Evolutionary conservation across 78 protist genomes (phyloP).

Genomic region (Bigelowiella natans): DNA sequence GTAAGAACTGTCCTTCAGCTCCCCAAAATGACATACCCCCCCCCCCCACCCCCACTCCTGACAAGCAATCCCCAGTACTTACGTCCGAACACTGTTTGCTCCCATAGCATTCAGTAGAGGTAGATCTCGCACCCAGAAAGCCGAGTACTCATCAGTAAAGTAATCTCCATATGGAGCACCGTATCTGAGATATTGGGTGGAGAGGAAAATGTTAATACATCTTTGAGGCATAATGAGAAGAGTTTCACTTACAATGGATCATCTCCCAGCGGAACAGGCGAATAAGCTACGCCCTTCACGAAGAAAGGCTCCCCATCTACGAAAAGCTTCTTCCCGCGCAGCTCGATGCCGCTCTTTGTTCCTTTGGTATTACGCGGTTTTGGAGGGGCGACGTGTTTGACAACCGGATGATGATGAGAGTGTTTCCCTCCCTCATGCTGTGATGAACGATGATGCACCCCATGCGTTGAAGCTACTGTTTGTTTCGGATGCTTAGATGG

Average conservation of each 20-base stretch:
- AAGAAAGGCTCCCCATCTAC: not conserved
- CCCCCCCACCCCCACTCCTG: too few species aligned
- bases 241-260: not conserved
- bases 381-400: too few species aligned
- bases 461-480: too few species aligned
- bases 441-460: too few species aligned
- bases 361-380: too few species aligned
- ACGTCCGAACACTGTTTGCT: conserved; percentile 4
- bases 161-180: conserved; percentile 19
- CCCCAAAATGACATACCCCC: not conserved
- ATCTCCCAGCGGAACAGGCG: not conserved
- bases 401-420: too few species aligned
- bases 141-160: conserved; percentile 10
- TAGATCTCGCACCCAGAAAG: conserved; percentile 17
- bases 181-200: not conserved
- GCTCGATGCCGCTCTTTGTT: not conserved
- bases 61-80: too few species aligned
- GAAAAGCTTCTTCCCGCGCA: not conserved
- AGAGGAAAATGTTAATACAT: not conserved
- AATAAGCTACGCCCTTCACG: not conserved
- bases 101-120: conserved; percentile 23
- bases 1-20: not conserved
- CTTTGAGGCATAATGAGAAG: too few species aligned
- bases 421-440: too few species aligned
- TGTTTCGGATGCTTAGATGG: too few species aligned